Evolutionary conservation across 768 basidiomycete species (phyloP).

Genomic region (Boletus rubropictus): DNA sequence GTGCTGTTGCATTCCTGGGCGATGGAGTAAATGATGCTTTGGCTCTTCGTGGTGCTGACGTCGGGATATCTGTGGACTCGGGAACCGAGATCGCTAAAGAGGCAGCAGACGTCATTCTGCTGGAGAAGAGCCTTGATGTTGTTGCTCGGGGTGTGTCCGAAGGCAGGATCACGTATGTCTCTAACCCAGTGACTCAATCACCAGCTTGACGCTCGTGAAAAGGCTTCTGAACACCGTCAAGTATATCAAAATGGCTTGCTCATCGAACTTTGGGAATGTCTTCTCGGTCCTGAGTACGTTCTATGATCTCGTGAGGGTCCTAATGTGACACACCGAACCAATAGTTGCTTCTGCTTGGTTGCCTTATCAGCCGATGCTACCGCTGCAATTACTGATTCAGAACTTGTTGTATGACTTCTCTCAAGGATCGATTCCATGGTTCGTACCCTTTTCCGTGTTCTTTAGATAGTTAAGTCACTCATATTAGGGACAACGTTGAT

Average conservation of each 20-base stretch:
- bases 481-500: slow-evolving; percentile 33
- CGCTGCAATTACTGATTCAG: slow-evolving; percentile 29
- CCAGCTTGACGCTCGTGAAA: slow-evolving; percentile 8
- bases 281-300: slow-evolving; percentile 29
- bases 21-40: slow-evolving; percentile 31
- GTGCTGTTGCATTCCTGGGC: slow-evolving; percentile 30
- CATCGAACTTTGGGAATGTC: slow-evolving; percentile 33
- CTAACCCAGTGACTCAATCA: not conserved
- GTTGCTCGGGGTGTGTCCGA: slow-evolving; percentile 31
- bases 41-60: slow-evolving; percentile 30
- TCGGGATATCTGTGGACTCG: slow-evolving; percentile 32
- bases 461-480: slow-evolving; percentile 5
- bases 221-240: slow-evolving; percentile 34
- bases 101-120: slow-evolving; percentile 33
- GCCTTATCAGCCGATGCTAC: slow-evolving; percentile 34
- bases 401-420: slow-evolving; percentile 35
- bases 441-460: not conserved
- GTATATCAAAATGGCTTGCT: slow-evolving; percentile 36
- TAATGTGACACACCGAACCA: not conserved
- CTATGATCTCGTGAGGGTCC: not conserved
- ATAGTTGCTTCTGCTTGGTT: slow-evolving; percentile 35
- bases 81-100: slow-evolving; percentile 34
- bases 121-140: slow-evolving; percentile 34
- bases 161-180: slow-evolving; percentile 30
- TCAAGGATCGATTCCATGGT: slow-evolving; percentile 35